Percentiles rank a stretch among this genome's conserved stretches.
Evolutionary conservation across 2,329 filamentous ascomycete genomes (phyloP).

Genomic region (Pseudocercospora fijiensis): DNA sequence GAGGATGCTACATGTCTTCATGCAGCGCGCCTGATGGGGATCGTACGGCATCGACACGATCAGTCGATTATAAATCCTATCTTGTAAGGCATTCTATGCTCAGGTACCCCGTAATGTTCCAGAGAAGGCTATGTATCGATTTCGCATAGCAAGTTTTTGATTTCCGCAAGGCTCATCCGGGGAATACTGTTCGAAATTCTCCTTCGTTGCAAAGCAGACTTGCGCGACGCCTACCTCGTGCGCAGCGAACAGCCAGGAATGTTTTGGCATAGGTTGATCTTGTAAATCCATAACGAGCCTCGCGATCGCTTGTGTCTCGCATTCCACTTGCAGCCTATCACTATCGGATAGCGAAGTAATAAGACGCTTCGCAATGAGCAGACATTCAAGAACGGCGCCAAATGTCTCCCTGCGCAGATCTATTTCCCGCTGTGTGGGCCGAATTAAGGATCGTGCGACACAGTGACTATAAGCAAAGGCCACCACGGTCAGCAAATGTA

Average conservation of each 20-base stretch:
- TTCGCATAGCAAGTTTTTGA: constrained; percentile 14
- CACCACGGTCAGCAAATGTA: neutral
- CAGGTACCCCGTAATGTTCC: constrained; percentile 13
- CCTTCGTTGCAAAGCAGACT: constrained; percentile 22
- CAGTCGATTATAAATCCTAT: neutral
- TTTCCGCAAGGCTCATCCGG: neutral
- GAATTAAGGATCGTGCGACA: constrained; percentile 23
- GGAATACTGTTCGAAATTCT: constrained; percentile 25
- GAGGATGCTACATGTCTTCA: neutral
- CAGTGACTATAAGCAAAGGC: constrained; percentile 15
- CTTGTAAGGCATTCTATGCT: neutral
- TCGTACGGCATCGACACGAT: neutral
- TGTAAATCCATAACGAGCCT: constrained; percentile 36
- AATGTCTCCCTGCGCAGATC: constrained; percentile 28
- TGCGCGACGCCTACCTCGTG: constrained; percentile 33
- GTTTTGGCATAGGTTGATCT: constrained; percentile 23
- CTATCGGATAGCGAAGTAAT: constrained; percentile 23
- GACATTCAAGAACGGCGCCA: constrained; percentile 28
- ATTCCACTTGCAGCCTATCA: constrained; percentile 32
- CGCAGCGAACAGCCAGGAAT: constrained; percentile 34
- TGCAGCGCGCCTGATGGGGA: neutral
- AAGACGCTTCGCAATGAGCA: constrained; percentile 28
- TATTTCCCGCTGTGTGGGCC: constrained; percentile 23
- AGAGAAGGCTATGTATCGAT: constrained; percentile 17
- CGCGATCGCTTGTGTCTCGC: constrained; percentile 33